A percentile compares a stretch with the other conserved stretches of the same genome.
These are phyloP conservation scores for Diplodia seriata DNA, from an alignment of 2,329 filamentous ascomycete genomes.

Conservation along the genomic window DNA sequence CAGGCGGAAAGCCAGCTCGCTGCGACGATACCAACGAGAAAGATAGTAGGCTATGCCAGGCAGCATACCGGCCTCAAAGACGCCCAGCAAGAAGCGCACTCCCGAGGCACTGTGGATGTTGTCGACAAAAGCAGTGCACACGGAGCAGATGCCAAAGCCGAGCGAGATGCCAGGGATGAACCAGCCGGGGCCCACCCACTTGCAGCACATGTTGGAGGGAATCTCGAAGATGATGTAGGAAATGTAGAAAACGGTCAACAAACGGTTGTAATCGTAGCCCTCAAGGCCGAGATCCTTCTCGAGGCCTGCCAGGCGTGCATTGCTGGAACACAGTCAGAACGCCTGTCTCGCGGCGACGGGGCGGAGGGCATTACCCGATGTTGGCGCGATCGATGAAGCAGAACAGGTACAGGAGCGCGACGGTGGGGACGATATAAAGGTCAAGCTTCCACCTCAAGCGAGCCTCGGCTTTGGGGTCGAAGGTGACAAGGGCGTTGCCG, in stretches of 20 bases:
- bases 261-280: constrained; percentile 71
- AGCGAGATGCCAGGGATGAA: constrained; percentile 60
- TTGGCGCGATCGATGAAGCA: constrained; percentile 79
- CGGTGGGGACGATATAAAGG: constrained; percentile 68
- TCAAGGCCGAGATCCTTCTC: constrained; percentile 66
- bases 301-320: constrained; percentile 70
- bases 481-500: constrained; percentile 59
- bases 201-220: constrained; percentile 71
- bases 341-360: neutral
- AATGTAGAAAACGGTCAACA: constrained; percentile 74
- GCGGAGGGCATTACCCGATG: constrained; percentile 60
- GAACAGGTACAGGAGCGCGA: constrained; percentile 71
- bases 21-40: constrained; percentile 73
- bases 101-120: constrained; percentile 60
- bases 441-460: constrained; percentile 70
- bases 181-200: constrained; percentile 74
- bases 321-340: constrained; percentile 44
- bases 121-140: constrained; percentile 71
- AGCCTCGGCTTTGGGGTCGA: constrained; percentile 64
- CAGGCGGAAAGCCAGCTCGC: constrained; percentile 71
- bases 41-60: constrained; percentile 78
- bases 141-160: constrained; percentile 66
- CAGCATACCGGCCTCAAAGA: constrained; percentile 75
- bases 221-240: constrained; percentile 77
- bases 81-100: constrained; percentile 69